Percentiles rank a stretch among this genome's conserved stretches.
phyloP scores from a whole-genome alignment of 1,139 yeast species.

The Kurtzmaniella quercitrusa region DNA sequence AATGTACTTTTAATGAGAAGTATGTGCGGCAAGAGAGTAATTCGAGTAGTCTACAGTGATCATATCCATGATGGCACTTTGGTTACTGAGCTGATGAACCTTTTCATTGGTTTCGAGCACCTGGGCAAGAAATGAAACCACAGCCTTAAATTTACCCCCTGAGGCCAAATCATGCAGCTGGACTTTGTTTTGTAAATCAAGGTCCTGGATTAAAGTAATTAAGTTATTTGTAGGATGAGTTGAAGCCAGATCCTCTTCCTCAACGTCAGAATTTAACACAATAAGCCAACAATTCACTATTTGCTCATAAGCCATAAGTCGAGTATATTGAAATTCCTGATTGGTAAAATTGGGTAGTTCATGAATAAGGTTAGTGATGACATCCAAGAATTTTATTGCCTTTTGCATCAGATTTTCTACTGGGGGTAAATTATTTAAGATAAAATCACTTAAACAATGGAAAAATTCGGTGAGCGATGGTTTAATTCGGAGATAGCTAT shows the following conservation, averaged over 20 bases:
- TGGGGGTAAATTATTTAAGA: slow-evolving; percentile 77
- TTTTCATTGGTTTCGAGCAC: slow-evolving; percentile 30
- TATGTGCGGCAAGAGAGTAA: slow-evolving; percentile 27
- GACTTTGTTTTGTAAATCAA: slow-evolving; percentile 43
- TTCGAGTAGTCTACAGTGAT: slow-evolving; percentile 47
- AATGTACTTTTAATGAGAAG: slow-evolving; percentile 11
- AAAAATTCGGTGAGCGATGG: slow-evolving; percentile 72
- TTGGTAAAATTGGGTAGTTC: slow-evolving; percentile 71
- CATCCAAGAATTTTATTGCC: slow-evolving; percentile 65
- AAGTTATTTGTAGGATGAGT: slow-evolving; percentile 16
- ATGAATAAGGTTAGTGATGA: slow-evolving; percentile 60
- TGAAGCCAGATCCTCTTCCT: slow-evolving; percentile 3
- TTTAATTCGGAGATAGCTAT: slow-evolving; percentile 82
- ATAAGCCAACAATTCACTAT: slow-evolving; percentile 73
- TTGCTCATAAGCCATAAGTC: slow-evolving; percentile 73
- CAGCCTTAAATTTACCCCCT: slow-evolving; percentile 43
- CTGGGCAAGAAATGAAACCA: slow-evolving; percentile 43
- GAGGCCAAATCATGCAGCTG: slow-evolving; percentile 57
- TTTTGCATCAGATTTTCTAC: slow-evolving; percentile 52
- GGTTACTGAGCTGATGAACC: slow-evolving; percentile 17
- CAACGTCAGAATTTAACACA: slow-evolving; percentile 42
- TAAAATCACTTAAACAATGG: slow-evolving; percentile 73
- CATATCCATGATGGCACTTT: slow-evolving; percentile 30
- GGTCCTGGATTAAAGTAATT: slow-evolving; percentile 29
- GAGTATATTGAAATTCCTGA: slow-evolving; percentile 69